Base-by-base conservation (phyloP, 345 rosid genomes). In the Salix purpurea region DNA sequence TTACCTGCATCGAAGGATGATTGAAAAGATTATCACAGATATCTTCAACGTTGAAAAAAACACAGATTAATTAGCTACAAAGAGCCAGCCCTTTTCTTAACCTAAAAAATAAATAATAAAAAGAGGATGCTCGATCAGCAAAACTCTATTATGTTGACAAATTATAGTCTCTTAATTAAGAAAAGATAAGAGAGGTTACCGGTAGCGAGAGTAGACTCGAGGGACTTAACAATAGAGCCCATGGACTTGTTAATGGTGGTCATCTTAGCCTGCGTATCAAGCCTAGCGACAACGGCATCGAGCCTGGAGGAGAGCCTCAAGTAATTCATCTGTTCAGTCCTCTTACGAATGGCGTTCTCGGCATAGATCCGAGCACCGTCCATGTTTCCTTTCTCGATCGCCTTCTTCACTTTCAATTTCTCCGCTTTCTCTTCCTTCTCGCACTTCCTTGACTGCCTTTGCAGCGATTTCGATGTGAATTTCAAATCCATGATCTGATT, bases 381-480 rank as follows among this genome's bases (percentile, higher is more conserved):
- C 97, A 93, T 89, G 81, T 96, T 96, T 1, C 99, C 99, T 52
- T 93, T 96, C 90, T 96, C 98, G 77, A 93, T 96, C 70, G 99
- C 99, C 85, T 96, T 96, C 88, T 96, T 93, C 42, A 93, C 94
- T 85, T 93, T 96, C 76, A 96, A 78, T 76, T 93, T 93, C 90
- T 93, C 99, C n/a, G 93, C 74, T 52, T 96, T 96, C 93, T 93
- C 99, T 12, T 93, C 98, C 89, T 96, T 96, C 92, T 96, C 99
- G 89, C 99, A 96, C 87, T 96, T 96, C 78, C 91, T 80, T 26
- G 94, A 80, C 77, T 96, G 98, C 67, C 97, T 84, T 74, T 96
- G 99, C 80, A 96, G 90, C 76, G 96, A 89, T 77, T 96, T 96
- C 3, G 99, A 83, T 48, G 97, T 93, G 87, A 96, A 91, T 44